phyloP scores from a whole-genome alignment of 805 yeast genomes.

The Candida pseudofarinosa region DNA sequence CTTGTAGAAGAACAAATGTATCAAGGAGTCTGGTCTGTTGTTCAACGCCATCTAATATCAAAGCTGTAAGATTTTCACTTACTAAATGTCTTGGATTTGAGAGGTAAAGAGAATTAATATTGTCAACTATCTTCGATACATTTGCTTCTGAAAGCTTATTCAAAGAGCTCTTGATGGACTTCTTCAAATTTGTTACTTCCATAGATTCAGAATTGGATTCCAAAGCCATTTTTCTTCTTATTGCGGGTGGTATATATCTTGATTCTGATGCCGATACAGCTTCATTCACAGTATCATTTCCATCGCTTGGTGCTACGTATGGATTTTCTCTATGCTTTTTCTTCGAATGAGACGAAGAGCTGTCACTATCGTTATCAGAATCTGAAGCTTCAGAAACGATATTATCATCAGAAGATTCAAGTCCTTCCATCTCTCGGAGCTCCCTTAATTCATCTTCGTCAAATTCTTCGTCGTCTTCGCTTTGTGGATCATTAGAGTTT shows the following conservation, averaged over 20 bases:
- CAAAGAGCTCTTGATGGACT: slow-evolving; percentile 70
- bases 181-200: slow-evolving; percentile 46
- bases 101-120: slow-evolving; percentile 59
- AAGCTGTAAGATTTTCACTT: slow-evolving; percentile 60
- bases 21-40: slow-evolving; percentile 67
- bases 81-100: slow-evolving; percentile 77
- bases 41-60: slow-evolving; percentile 60
- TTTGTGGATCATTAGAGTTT: slow-evolving; percentile 7
- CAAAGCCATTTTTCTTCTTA: slow-evolving; percentile 52
- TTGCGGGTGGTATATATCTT: slow-evolving; percentile 83
- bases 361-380: slow-evolving; percentile 6
- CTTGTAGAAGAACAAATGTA: slow-evolving; percentile 72
- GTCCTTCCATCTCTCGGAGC: slow-evolving; percentile 28
- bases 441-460: slow-evolving; percentile 25
- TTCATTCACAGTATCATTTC: slow-evolving; percentile 9
- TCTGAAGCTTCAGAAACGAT: slow-evolving; percentile 19
- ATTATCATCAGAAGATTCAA: slow-evolving; percentile 4
- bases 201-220: slow-evolving; percentile 38
- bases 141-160: slow-evolving; percentile 90
- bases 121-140: slow-evolving; percentile 62
- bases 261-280: slow-evolving; percentile 19
- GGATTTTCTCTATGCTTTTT: slow-evolving; percentile 57
- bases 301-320: slow-evolving; percentile 54
- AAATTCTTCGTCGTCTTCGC: slow-evolving; percentile 10
- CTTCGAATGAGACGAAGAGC: slow-evolving; percentile 7